Conservation (phyloP, 1,284 basidiomycete genomes). For the Marasmius oreades region DNA sequence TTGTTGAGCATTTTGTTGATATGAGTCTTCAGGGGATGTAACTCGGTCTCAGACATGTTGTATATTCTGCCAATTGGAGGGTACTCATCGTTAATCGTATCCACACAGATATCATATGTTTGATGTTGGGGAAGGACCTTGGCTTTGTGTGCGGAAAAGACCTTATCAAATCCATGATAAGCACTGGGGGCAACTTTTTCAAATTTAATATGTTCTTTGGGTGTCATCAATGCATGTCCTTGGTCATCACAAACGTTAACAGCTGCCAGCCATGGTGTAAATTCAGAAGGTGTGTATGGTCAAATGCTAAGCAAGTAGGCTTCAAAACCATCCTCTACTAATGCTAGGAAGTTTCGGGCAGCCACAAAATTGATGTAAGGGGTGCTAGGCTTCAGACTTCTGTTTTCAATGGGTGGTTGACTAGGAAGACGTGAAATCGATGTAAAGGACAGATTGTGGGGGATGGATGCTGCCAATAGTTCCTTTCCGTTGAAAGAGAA, state of each 20-base stretch:
- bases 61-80: background rate
- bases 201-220: background rate
- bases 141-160: background rate
- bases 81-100: background rate
- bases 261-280: background rate
- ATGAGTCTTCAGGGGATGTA: background rate
- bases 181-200: background rate
- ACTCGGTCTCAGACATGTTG: background rate
- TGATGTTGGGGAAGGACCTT: background rate
- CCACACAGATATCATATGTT: background rate
- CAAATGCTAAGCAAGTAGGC: background rate
- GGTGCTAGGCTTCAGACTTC: background rate
- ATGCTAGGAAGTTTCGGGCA: background rate
- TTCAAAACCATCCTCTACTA: background rate
- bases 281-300: background rate
- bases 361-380: background rate
- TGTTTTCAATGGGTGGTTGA: background rate
- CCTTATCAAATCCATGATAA: slow-evolving; percentile 1
- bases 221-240: background rate
- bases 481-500: background rate
- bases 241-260: background rate
- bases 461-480: background rate
- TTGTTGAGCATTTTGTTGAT: background rate
- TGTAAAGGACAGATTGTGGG: background rate
- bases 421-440: background rate